Percentiles rank a stretch among this genome's conserved stretches.
Conservation (phyloP, 2,329 filamentous ascomycete genomes). For the Aspergillus japonicus region DNA sequence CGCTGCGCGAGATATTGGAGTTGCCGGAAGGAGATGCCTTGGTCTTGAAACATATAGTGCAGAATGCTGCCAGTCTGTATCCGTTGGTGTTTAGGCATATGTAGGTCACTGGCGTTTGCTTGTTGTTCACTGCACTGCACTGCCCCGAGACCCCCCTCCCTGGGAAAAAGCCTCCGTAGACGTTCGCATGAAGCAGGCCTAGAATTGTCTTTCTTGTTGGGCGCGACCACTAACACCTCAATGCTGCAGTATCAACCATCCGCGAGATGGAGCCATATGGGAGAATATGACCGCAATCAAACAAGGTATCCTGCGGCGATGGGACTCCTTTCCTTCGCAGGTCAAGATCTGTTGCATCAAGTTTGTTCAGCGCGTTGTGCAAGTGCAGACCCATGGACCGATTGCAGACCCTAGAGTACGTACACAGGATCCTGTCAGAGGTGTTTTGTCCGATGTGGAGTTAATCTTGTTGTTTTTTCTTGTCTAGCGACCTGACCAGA, state of each 20-base stretch:
- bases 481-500: constrained; percentile 64
- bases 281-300: constrained; percentile 87
- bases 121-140: constrained; percentile 15
- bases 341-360: constrained; percentile 95
- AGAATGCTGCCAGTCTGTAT: constrained; percentile 89
- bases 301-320: constrained; percentile 79
- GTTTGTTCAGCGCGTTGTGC: constrained; percentile 88
- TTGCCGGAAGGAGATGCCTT: constrained; percentile 72
- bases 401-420: constrained; percentile 79
- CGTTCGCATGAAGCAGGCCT: constrained; percentile 4
- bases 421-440: constrained; percentile 18
- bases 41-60: constrained; percentile 82
- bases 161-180: constrained; percentile 21
- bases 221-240: constrained; percentile 29
- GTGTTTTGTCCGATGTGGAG: constrained; percentile 6
- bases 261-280: constrained; percentile 79
- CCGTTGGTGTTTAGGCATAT: constrained; percentile 89
- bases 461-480: constrained; percentile 15
- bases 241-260: constrained; percentile 73
- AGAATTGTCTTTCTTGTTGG: neutral
- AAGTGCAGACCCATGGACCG: constrained; percentile 83
- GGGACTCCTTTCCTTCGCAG: constrained; percentile 74
- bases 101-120: constrained; percentile 60
- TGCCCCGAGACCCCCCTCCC: neutral
- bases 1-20: constrained; percentile 68